Evolutionary conservation across 73 alveolate genomes (phyloP), one percentile per base, ranked within the genome.

Genomic region (Uronychia setigera): DNA sequence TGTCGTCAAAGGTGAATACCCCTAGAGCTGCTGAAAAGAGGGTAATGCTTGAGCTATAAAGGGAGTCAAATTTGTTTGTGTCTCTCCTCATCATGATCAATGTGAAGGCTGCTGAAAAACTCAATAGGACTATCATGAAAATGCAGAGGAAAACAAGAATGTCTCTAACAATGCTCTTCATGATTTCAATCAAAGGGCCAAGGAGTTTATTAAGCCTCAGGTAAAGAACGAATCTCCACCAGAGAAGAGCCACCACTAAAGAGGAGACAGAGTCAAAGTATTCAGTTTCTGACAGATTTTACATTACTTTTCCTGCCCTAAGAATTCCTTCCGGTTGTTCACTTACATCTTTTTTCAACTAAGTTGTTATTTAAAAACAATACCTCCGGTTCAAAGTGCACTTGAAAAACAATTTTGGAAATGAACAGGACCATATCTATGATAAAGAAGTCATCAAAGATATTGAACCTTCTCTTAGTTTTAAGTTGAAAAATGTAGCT

Each of bases 1-100:
- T 5, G 32, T 76, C 81, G 9, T 76, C 81, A 30, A 76, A 76
- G 59, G 28, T 76, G 32, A 76, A 76, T 1, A 76, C 81, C n/a
- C 81, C 81, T 5, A 76, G 58, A 31, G 81, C 25, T 28, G 81
- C 81, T 5, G 58, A 26, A 31, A 76, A 76, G 28, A 76, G 59
- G 1, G 81, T 76, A 5, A 76, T 31, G 19, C 46, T 30, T 5
- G 81, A 28, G 31, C 32, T 32, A 28, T 32, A 76, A 5, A 76
- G 58, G 32, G 81, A 76, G 5, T 28, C 32, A 76, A 28, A 76
- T 76, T 26, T 31, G 9, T 76, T 30, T 9, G 35, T 76, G n/a
- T 46, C 67, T 5, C n/a, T 46, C 19, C 19, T 46, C 67, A 46
- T 46, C 67, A 46, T 46, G n/a, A 46, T 5, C 5, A 46, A 19